A percentile compares a stretch with the other conserved stretches of the same genome.
Conservation (phyloP, 208 protist species). For the Acanthamoeba sp. region DNA sequence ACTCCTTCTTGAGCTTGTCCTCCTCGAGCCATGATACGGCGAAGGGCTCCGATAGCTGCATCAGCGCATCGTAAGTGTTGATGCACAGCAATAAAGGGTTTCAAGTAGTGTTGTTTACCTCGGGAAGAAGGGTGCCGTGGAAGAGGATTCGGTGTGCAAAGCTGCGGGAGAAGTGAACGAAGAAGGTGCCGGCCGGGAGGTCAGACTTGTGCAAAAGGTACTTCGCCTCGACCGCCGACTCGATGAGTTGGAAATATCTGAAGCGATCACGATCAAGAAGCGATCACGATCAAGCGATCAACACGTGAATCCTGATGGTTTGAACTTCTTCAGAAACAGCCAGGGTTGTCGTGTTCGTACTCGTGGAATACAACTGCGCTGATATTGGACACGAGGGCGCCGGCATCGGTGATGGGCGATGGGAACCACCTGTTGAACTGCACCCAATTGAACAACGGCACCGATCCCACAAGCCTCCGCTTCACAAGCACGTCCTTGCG, state of each 20-base stretch:
- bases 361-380: not conserved
- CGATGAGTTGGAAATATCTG: slow-evolving; percentile 62
- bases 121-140: not conserved
- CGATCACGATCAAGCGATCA: too few species aligned
- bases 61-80: too few species aligned
- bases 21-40: slow-evolving; percentile 24
- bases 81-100: not conserved
- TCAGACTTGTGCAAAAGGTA: not conserved
- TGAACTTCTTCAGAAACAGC: too few species aligned
- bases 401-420: not conserved
- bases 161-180: slow-evolving; percentile 26
- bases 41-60: not conserved
- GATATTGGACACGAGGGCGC: not conserved
- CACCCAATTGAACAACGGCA: slow-evolving; percentile 63
- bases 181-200: not conserved
- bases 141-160: not conserved
- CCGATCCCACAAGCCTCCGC: not conserved
- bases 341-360: not conserved
- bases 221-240: slow-evolving; percentile 36
- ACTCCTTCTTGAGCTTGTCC: not conserved
- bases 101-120: not conserved
- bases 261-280: not conserved
- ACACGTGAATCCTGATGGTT: too few species aligned
- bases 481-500: slow-evolving; percentile 20
- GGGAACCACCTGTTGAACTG: slow-evolving; percentile 60